phyloP scores from a whole-genome alignment of 257 asterid genomes.

The Solanum commersonii region DNA sequence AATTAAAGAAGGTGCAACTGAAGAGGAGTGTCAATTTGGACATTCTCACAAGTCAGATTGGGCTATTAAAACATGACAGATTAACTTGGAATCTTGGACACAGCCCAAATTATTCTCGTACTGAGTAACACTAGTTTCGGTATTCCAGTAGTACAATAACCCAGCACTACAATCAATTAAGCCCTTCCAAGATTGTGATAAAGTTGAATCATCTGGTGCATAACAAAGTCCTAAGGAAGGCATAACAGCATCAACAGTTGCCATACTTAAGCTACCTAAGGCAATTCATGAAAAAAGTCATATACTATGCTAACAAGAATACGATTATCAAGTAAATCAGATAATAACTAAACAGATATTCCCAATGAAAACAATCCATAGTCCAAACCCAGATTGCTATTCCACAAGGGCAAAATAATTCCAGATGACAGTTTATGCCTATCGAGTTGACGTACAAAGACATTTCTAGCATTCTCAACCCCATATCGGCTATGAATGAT shows the following conservation, averaged over 20 bases:
- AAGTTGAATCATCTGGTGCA: conserved; percentile 81
- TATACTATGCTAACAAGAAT: background rate
- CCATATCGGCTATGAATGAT: background rate
- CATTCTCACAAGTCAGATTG: background rate
- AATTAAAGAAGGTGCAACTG: background rate
- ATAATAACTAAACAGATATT: background rate
- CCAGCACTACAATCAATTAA: conserved; percentile 75
- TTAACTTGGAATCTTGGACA: background rate
- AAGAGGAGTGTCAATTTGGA: background rate
- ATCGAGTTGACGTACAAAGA: background rate
- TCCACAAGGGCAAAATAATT: background rate
- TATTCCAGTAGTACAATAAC: conserved; percentile 72
- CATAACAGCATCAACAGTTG: conserved; percentile 54
- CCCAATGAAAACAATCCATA: background rate
- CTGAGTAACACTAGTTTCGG: conserved; percentile 75
- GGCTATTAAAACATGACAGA: background rate
- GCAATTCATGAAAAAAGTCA: background rate
- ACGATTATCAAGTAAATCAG: background rate
- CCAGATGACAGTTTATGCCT: background rate
- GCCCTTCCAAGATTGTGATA: conserved; percentile 90
- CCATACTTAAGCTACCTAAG: conserved; percentile 26
- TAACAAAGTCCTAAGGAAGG: conserved; percentile 58
- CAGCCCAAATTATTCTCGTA: conserved; percentile 30
- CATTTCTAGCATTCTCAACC: background rate
- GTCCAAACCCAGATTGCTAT: background rate